A percentile compares a stretch with the other conserved stretches of the same genome.
These are phyloP conservation scores for Pythium aristosporum DNA, from an alignment of 352 stramenopile genomes.

Conservation along the genomic window DNA sequence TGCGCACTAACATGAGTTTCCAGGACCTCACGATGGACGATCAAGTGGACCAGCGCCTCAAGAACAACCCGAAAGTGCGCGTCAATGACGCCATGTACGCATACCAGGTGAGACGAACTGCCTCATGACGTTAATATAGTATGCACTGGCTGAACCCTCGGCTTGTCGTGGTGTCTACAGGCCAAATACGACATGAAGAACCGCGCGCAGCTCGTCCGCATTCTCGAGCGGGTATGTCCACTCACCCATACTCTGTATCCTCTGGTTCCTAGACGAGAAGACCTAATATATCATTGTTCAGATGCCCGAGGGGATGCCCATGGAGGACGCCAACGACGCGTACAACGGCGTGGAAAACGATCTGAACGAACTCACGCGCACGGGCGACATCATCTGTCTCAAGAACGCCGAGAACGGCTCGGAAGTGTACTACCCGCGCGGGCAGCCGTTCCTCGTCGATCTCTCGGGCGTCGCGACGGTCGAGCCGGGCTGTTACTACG, in stretches of 20 bases:
- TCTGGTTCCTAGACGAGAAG: background rate
- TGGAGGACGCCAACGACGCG: conserved; percentile 82
- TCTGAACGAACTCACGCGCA: conserved; percentile 66
- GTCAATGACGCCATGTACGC: conserved; percentile 74
- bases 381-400: conserved; percentile 82
- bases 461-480: conserved; percentile 70
- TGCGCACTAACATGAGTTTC: background rate
- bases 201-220: conserved; percentile 67
- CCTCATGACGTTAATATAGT: no score
- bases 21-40: conserved; percentile 80
- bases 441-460: conserved; percentile 65
- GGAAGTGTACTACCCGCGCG: conserved; percentile 79
- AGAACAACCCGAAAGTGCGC: conserved; percentile 87
- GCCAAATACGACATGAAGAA: conserved; percentile 91
- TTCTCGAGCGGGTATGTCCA: conserved; percentile 63
- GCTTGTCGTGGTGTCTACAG: conserved; percentile 22
- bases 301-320: conserved; percentile 81
- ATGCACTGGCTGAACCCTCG: background rate
- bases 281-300: conserved; percentile 21
- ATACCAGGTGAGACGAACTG: conserved; percentile 50
- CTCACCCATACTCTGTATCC: background rate
- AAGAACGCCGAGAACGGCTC: conserved; percentile 77
- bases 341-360: conserved; percentile 81
- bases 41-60: conserved; percentile 80
- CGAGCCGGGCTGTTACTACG: conserved; percentile 70